Percentiles rank a stretch among this genome's conserved stretches.
Conservation (phyloP, 768 basidiomycete genomes). For the Jaapia argillacea region DNA sequence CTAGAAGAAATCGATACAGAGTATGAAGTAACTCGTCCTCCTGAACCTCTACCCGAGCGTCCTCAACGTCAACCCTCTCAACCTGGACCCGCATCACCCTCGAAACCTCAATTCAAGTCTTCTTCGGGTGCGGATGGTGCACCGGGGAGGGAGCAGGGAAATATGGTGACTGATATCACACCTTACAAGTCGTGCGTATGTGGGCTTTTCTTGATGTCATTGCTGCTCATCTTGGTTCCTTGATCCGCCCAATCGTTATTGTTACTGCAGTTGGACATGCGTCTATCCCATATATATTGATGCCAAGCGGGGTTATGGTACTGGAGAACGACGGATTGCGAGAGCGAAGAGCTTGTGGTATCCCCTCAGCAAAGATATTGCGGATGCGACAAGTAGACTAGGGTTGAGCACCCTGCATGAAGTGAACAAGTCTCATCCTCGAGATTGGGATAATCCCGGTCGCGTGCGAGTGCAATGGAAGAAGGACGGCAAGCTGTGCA, state of each 20-base stretch:
- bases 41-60: slow-evolving; percentile 15
- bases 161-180: slow-evolving; percentile 59
- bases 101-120: slow-evolving; percentile 18
- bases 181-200: slow-evolving; percentile 71
- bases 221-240: slow-evolving; percentile 4
- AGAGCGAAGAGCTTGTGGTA: slow-evolving; percentile 83
- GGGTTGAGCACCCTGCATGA: slow-evolving; percentile 81
- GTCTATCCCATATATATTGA: slow-evolving; percentile 97
- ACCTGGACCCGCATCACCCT: slow-evolving; percentile 50
- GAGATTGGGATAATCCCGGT: slow-evolving; percentile 98
- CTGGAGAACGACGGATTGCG: slow-evolving; percentile 73
- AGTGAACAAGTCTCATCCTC: slow-evolving; percentile 83
- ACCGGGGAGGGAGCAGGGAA: too few species aligned
- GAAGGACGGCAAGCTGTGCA: slow-evolving; percentile 60
- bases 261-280: slow-evolving; percentile 62
- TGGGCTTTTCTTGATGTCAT: slow-evolving; percentile 4
- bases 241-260: not conserved
- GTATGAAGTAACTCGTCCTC: slow-evolving; percentile 24
- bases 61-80: too few species aligned
- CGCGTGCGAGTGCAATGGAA: slow-evolving; percentile 91
- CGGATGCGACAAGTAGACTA: slow-evolving; percentile 67
- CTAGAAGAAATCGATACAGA: slow-evolving; percentile 64
- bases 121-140: too few species aligned
- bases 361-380: slow-evolving; percentile 91
- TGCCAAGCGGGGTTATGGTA: slow-evolving; percentile 82